Percentiles rank a stretch among this genome's conserved stretches.
These are phyloP conservation scores for Hanseniaspora hatyaiensis DNA, from an alignment of 805 yeast species.

Conservation along the genomic window DNA sequence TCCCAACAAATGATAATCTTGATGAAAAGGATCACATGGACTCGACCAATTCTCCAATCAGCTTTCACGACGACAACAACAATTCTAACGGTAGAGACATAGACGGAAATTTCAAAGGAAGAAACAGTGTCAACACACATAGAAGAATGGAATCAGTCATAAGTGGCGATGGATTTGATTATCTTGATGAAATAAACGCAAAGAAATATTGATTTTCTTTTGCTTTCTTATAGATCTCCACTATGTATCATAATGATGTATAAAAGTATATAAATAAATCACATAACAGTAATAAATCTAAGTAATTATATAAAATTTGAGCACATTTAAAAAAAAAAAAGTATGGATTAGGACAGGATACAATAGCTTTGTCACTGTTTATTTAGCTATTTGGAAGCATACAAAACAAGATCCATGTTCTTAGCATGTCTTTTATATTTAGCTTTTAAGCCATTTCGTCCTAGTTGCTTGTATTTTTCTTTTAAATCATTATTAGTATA, in stretches of 20 bases:
- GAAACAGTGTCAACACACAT: slow-evolving; percentile 11
- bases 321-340: not conserved
- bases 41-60: not conserved
- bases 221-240: not conserved
- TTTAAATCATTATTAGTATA: too few relatives aligned
- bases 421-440: too few relatives aligned
- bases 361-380: not conserved
- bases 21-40: not conserved
- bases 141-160: slow-evolving; percentile 9
- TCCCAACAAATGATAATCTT: slow-evolving; percentile 11
- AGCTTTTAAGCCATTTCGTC: too few relatives aligned
- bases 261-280: too few relatives aligned
- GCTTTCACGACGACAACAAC: not conserved
- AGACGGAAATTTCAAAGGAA: slow-evolving; percentile 12
- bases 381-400: too few relatives aligned
- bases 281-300: too few relatives aligned
- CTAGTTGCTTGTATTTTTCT: not conserved
- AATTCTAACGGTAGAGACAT: slow-evolving; percentile 9
- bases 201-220: not conserved
- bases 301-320: too few relatives aligned
- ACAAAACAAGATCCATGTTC: too few relatives aligned
- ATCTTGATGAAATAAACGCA: slow-evolving; percentile 13
- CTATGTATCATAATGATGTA: too few relatives aligned
- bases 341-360: not conserved
- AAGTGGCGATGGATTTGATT: slow-evolving; percentile 11